phyloP scores from a whole-genome alignment of 805 yeast genomes.

The Pichia californica region DNA sequence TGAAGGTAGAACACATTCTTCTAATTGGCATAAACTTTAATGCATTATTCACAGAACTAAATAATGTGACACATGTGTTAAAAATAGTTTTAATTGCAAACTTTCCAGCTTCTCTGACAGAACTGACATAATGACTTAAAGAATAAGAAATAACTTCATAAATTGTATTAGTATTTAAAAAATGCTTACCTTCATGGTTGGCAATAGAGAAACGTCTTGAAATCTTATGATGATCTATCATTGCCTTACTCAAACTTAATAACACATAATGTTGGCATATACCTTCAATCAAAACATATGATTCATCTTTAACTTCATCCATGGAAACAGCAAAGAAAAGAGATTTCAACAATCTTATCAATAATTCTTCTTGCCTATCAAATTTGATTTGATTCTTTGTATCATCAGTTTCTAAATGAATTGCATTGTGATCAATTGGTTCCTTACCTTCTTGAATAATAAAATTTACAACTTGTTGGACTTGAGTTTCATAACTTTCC shows the following conservation, averaged over 20 bases:
- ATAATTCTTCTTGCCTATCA: conserved; percentile 57
- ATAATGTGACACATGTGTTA: conserved; percentile 54
- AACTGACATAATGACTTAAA: conserved; percentile 65
- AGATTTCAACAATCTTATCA: conserved; percentile 58
- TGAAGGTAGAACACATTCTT: conserved; percentile 69
- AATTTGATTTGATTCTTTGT: conserved; percentile 44
- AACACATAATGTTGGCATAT: conserved; percentile 75
- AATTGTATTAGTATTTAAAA: conserved; percentile 61
- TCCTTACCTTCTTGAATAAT: conserved; percentile 31
- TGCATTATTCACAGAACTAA: conserved; percentile 62
- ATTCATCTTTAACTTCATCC: conserved; percentile 65
- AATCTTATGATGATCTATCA: conserved; percentile 60
- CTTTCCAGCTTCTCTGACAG: conserved; percentile 67
- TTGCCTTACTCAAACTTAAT: conserved; percentile 67
- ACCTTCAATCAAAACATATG: conserved; percentile 52
- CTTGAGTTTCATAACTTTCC: conserved; percentile 33
- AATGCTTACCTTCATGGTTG: conserved; percentile 72
- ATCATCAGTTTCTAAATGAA: conserved; percentile 32
- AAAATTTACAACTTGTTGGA: conserved; percentile 44
- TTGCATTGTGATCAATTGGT: conserved; percentile 16
- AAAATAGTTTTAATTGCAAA: conserved; percentile 58
- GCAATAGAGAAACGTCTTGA: conserved; percentile 66
- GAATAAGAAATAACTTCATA: conserved; percentile 75
- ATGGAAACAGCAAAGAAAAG: conserved; percentile 72
- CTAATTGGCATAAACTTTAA: conserved; percentile 70